Evolutionary conservation across 148 eudicot species (phyloP), one percentile per base, ranked within the genome.

Genomic region (Camellia lanceoleosa): DNA sequence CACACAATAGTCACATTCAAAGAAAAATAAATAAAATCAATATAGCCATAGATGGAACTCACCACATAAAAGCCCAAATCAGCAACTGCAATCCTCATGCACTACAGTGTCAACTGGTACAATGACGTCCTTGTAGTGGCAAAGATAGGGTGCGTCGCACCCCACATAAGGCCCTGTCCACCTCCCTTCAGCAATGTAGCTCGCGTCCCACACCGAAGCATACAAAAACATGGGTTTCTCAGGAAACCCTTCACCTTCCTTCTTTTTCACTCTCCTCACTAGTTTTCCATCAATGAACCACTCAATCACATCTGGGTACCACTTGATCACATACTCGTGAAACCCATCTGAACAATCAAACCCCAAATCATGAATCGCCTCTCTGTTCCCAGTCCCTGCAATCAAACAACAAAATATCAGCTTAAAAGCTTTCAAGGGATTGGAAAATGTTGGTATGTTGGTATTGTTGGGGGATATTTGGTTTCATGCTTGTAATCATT

Each of bases 141-240:
- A 85, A 51, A 83, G 77, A 74, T 85, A 85, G 12, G 88, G 88
- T 20, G 83, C 85, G 30, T 83, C 82, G 16, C 79, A 76, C 1
- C 85, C 85, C 41, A 83, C 52, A 55, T 80, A 85, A 54, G 79
- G 72, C 20, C 85, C 85, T 1, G 85, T 83, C 88, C 85, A 85
- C 67, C 80, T 83, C 56, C 73, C 88, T 13, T 77, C 75, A 18
- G 75, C 83, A 20, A 85, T 85, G 85, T 71, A 85, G 80, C 87
- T 79, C 7, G 87, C 85, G 13, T 84, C 84, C 86, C 86, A 81
- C 44, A 84, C 86, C 0, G 86, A 84, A n/a, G 86, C 81, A 60
- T 84, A 84, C 71, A 84, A 62, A 63, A 65, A 84, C 86, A 84
- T 84, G 30, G 86, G 85, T 73, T 78, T 83, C 61, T 78, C 79